Evolutionary conservation across 805 yeast genomes (phyloP).

Genomic region (Suhomyces pyralidae): DNA sequence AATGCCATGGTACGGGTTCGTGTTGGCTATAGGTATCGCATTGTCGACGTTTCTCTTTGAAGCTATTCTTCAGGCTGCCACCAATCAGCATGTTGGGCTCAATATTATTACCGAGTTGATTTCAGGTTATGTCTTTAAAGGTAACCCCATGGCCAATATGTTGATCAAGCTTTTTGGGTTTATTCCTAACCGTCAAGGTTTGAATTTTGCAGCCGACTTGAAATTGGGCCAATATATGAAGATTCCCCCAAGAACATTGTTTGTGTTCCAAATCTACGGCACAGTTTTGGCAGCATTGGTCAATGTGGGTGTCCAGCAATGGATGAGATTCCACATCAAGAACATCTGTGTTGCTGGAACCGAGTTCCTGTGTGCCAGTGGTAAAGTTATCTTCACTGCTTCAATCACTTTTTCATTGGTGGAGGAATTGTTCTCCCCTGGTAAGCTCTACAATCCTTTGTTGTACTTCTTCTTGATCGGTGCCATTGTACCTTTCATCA

Average conservation of each 20-base stretch:
- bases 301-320: slow-evolving; percentile 22
- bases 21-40: slow-evolving; percentile 14
- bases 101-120: slow-evolving; percentile 18
- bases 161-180: slow-evolving; percentile 17
- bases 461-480: slow-evolving; percentile 36
- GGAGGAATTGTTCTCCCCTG: slow-evolving; percentile 28
- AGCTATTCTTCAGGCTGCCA: slow-evolving; percentile 17
- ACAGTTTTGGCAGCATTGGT: slow-evolving; percentile 20
- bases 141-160: slow-evolving; percentile 19
- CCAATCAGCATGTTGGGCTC: slow-evolving; percentile 18
- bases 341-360: slow-evolving; percentile 14
- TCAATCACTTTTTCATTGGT: slow-evolving; percentile 39
- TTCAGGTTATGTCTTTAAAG: slow-evolving; percentile 17
- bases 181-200: slow-evolving; percentile 19
- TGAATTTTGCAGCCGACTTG: slow-evolving; percentile 15
- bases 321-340: slow-evolving; percentile 20
- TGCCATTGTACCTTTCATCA: slow-evolving; percentile 21
- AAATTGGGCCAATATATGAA: slow-evolving; percentile 21
- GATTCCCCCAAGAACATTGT: slow-evolving; percentile 16
- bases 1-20: slow-evolving; percentile 17
- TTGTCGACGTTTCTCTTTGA: slow-evolving; percentile 15
- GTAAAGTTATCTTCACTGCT: slow-evolving; percentile 18
- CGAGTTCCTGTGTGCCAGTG: slow-evolving; percentile 19
- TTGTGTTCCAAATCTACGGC: slow-evolving; percentile 16
- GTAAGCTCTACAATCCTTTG: slow-evolving; percentile 23